Percentiles rank a stretch among this genome's conserved stretches.
Evolutionary conservation across 108 stramenopile species (phyloP).

Genomic region (Cylindrotheca closterium): DNA sequence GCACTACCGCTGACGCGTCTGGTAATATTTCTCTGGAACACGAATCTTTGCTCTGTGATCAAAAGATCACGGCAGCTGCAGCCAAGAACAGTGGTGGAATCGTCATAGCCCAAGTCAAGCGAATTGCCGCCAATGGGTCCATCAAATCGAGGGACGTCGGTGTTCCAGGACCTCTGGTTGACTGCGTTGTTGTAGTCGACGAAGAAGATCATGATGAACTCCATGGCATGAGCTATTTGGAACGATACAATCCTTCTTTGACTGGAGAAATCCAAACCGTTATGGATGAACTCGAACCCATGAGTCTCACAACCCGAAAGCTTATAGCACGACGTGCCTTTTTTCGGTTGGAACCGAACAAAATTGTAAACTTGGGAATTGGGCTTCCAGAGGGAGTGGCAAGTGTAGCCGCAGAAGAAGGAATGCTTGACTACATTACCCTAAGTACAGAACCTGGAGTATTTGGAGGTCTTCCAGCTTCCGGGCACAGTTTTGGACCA

Average conservation of each 20-base stretch:
- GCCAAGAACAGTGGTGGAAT: conserved; percentile 73
- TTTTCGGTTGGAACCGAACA: conserved; percentile 51
- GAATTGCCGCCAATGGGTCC: conserved; percentile 56
- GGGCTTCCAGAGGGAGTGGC: conserved; percentile 84
- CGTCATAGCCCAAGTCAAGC: conserved; percentile 80
- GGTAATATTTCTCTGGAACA: conserved; percentile 80
- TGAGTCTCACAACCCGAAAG: conserved; percentile 61
- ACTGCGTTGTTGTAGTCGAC: conserved; percentile 72
- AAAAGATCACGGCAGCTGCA: conserved; percentile 55
- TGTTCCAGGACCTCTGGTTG: conserved; percentile 77
- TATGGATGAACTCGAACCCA: conserved; percentile 32
- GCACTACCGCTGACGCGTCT: conserved; percentile 68
- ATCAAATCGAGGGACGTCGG: conserved; percentile 51
- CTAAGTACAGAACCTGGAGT: conserved; percentile 79
- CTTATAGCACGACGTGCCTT: conserved; percentile 76
- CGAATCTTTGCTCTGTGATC: conserved; percentile 69
- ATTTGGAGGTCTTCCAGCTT: conserved; percentile 58
- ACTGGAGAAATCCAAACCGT: conserved; percentile 60
- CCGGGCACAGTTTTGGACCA: conserved; percentile 76
- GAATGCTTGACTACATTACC: conserved; percentile 55
- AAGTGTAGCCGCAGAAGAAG: conserved; percentile 75
- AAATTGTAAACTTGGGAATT: conserved; percentile 77
- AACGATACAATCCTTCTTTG: conserved; percentile 49
- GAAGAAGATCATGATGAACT: conserved; percentile 59
- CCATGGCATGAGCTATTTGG: conserved; percentile 69